Base-by-base conservation (phyloP, 345 rosid genomes). In the Gossypium anomalum region DNA sequence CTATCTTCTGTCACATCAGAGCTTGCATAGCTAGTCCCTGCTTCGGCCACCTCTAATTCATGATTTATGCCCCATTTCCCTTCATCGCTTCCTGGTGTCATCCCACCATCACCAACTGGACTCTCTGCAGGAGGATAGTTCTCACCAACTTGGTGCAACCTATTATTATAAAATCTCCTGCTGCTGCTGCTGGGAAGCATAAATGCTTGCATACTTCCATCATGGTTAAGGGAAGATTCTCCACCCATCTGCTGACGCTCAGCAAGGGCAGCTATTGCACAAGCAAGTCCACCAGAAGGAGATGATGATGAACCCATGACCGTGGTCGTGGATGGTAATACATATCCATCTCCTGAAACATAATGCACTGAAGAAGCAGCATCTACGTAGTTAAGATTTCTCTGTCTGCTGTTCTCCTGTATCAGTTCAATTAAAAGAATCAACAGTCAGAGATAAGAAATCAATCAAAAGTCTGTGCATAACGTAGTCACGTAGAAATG, bases 231-330 rank as follows among this genome's bases (percentile, higher is more conserved):
- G 56, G 87, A 81, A 75, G 92, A 78, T 78, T 89, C 97, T 17
- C 87, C 93, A 72, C 81, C 80, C 75, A 75, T 77, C 84, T 90
- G 98, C 81, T 88, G 97, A 66, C 90, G 93, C 87, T 94, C 98
- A 57, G 98, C 93, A 43, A 92, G 95, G 70, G 97, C 97, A 71
- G 97, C 92, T 78, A 92, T 85, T 66, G 97, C 97, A 78, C 97
- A 91, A 61, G 95, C 90, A 80, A 88, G 90, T 51, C 98, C 95
- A 29, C 89, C 92, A 77, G 97, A 88, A 74, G 98, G 91, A 58
- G 98, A 90, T 61, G 94, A 86, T 27, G 41, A 60, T 60, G 64
- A 60, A 55, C 87, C 86, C 47, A 72, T 60, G 52, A 77, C 8
- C 19, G 87, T 82, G 78, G 85, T 81, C 81, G 78, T 57, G 22